Evolutionary conservation across 2,329 filamentous ascomycete genomes (phyloP), one percentile per base, ranked within the genome.

Genomic region (Ilyonectria mors-panacis): DNA sequence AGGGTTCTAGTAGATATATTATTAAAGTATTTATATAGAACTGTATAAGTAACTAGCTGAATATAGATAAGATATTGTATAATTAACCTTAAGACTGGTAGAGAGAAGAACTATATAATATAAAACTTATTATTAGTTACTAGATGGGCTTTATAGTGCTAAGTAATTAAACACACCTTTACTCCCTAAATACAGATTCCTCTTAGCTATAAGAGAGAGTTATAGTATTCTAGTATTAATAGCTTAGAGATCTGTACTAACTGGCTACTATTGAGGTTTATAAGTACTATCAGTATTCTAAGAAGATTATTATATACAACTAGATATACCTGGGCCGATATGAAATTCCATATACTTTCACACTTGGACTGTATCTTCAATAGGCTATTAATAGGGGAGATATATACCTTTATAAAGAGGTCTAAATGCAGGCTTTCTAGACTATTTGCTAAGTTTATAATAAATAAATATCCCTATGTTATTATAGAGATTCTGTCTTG

Each of bases 11-110:
- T 15, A 2, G 59, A 33, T n/a, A 51, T 35, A 21, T 53, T 17
- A 30, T 45, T 4, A 39, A 62, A 66, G 28, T 35, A 62, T 33
- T 62, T 39, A n/a, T 45, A 53, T 9, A 62, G 39, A 33, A 66
- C 54, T 10, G 58, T 13, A 37, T 58, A 19, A 5, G 58, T 45
- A 4, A 58, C 35, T n/a, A 35, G 58, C n/a, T 35, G 19, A 19
- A 62, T 62, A 54, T 66, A 66, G 8, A 62, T 21, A 26, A 66
- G 58, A 30, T 62, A 66, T 10, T 33, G 33, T 30, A 30, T 35
- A 4, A 66, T 35, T 7, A 66, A 42, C 23, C 3, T 6, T 12
- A 53, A 26, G 19, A 66, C 45, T 10, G 33, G 53, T 8, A 19
- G 54, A 35, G 58, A 62, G 28, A 66, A 66, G 51, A 66, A 66